Evolutionary conservation across 495 filamentous ascomycete species (phyloP), one percentile per base, ranked within the genome.

Genomic region (Aspergillus sclerotioniger): DNA sequence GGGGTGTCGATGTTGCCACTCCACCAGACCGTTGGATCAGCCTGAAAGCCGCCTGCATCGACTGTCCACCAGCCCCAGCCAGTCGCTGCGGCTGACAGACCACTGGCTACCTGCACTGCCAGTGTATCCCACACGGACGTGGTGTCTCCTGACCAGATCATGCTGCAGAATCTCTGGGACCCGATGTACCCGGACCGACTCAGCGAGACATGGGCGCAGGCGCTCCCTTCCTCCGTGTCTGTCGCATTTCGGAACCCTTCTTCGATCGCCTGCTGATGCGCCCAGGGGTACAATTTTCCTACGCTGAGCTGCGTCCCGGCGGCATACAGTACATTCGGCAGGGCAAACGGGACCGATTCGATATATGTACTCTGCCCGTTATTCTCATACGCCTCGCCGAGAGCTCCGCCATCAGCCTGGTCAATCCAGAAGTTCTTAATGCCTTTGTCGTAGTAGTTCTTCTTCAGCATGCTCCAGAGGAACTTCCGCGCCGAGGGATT

Each of bases 391-490:
- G 65, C 65, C 41, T 71, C 68, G 28, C 68, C 68, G 6, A 71
- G 66, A 1, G 68, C 44, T 0, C 67, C 69, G 20, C 67, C 67
- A 31, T 72, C 67, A 6, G 67, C 70, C 53, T 72, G 65, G 43
- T 72, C 70, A 49, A 72, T 67, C 70, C 70, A 72, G 57, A 84
- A 85, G 13, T 76, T 60, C 47, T 73, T 71, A 61, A 85, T 81
- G 9, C 81, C 82, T 31, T 74, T 76, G 53, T 74, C 67, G 63
- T 79, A 78, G 66, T 85, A 84, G 66, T 84, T 77, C 54, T 78
- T 61, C 57, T 78, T 76, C 0, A 67, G 76, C 54, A 71, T 77
- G n/a, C 68, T 58, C 81, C 82, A 85, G 12, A 84, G 58, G 47
- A 75, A 84, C 6, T 68, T 44, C 1, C 81, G 69, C 0, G 81